phyloP scores from a whole-genome alignment of 1,139 yeast species.

The Hyphopichia khmerensis region DNA sequence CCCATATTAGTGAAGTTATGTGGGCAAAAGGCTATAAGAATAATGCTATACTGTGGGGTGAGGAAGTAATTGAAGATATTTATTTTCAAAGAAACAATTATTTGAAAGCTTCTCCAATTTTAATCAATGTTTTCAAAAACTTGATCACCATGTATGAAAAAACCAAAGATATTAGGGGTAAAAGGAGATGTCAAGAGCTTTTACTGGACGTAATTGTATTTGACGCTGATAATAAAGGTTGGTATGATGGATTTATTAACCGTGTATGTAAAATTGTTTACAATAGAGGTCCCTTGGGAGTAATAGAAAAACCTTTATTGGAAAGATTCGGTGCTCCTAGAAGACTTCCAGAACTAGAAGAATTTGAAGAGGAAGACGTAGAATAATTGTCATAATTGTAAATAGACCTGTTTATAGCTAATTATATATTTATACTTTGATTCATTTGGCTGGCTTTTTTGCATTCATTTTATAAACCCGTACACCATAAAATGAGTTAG shows the following conservation, averaged over 20 bases:
- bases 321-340: conserved; percentile 41
- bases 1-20: conserved; percentile 63
- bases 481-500: background rate
- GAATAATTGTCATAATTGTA: background rate
- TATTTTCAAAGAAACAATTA: conserved; percentile 31
- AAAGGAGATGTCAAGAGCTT: conserved; percentile 29
- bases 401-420: background rate
- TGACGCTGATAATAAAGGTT: conserved; percentile 21
- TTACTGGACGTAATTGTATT: conserved; percentile 17
- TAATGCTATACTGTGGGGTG: conserved; percentile 65
- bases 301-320: conserved; percentile 38
- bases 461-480: background rate
- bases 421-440: background rate
- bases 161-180: conserved; percentile 22
- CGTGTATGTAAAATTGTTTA: conserved; percentile 42
- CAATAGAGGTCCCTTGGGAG: conserved; percentile 43
- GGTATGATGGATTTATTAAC: conserved; percentile 37
- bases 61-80: conserved; percentile 46
- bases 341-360: conserved; percentile 38
- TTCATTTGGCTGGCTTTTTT: background rate
- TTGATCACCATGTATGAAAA: conserved; percentile 32
- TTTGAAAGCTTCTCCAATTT: conserved; percentile 28
- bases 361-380: conserved; percentile 43
- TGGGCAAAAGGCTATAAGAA: conserved; percentile 56
- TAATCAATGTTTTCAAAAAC: conserved; percentile 31